These are phyloP conservation scores for Veloboletus limbatus DNA, from an alignment of 1,284 basidiomycete genomes.

Conservation along the genomic window DNA sequence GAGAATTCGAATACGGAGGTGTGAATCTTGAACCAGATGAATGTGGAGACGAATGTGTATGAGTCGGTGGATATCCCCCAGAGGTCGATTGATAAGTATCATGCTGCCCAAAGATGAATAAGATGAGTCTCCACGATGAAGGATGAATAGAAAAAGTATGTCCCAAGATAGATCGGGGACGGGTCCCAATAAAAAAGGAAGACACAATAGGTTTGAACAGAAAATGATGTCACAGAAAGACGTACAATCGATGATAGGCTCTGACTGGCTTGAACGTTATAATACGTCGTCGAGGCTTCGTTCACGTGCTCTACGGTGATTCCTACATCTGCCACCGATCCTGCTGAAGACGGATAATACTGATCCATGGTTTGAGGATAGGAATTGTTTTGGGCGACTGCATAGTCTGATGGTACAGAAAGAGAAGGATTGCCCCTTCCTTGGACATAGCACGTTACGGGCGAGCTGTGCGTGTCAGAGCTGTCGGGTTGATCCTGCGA, in stretches of 20 bases:
- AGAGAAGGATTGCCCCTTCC: neutral
- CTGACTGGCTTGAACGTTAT: constrained; percentile 15
- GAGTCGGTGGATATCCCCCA: constrained; percentile 5
- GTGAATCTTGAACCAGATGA: constrained; percentile 23
- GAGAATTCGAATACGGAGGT: constrained; percentile 27
- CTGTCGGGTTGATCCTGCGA: neutral
- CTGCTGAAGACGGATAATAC: constrained; percentile 5
- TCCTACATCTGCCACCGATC: constrained; percentile 10
- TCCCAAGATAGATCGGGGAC: too few species aligned
- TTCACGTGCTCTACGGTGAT: constrained; percentile 18
- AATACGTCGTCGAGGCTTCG: constrained; percentile 10
- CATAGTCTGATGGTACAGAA: constrained; percentile 7
- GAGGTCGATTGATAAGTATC: constrained; percentile 9
- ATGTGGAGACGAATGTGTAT: constrained; percentile 18
- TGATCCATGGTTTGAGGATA: constrained; percentile 7
- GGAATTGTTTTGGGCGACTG: constrained; percentile 1
- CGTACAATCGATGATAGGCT: constrained; percentile 27
- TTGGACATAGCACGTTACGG: constrained; percentile 6
- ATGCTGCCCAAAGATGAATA: constrained; percentile 14
- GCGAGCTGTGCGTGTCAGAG: neutral
- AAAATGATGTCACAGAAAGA: constrained; percentile 6
- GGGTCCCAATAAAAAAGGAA: neutral
- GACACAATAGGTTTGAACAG: too few species aligned
- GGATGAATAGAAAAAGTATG: neutral
- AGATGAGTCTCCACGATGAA: constrained; percentile 5